These are phyloP conservation scores for Penicillium goetzii DNA, from an alignment of 495 filamentous ascomycete genomes.

Conservation along the genomic window DNA sequence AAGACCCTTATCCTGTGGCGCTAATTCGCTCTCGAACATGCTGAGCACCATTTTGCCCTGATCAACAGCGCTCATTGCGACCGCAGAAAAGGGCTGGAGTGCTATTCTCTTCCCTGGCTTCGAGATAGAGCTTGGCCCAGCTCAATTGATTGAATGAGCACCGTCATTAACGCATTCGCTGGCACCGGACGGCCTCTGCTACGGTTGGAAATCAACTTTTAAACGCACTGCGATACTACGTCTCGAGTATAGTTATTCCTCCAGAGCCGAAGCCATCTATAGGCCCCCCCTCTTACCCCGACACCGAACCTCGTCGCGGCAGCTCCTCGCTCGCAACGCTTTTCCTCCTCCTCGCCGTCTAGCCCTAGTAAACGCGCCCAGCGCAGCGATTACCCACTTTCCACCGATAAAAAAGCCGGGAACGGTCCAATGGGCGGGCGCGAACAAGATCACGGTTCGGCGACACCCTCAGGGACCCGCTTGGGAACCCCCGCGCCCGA, in stretches of 20 bases:
- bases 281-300: slow-evolving; percentile 28
- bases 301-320: slow-evolving; percentile 12
- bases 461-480: slow-evolving; percentile 29
- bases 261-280: slow-evolving; percentile 3
- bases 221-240: too few relatives aligned
- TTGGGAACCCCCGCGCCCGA: slow-evolving; percentile 32
- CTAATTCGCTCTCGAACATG: slow-evolving; percentile 20
- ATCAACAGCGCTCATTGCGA: slow-evolving; percentile 18
- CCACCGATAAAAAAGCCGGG: slow-evolving; percentile 27
- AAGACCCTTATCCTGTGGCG: slow-evolving; percentile 4
- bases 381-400: slow-evolving; percentile 29
- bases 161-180: slow-evolving; percentile 1
- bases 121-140: background rate
- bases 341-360: slow-evolving; percentile 22
- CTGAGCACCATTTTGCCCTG: slow-evolving; percentile 10
- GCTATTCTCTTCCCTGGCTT: background rate
- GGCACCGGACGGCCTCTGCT: background rate
- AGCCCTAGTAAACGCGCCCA: slow-evolving; percentile 21
- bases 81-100: slow-evolving; percentile 6
- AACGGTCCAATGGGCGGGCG: slow-evolving; percentile 29
- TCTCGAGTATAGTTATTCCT: background rate
- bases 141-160: slow-evolving; percentile 11
- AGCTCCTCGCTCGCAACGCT: slow-evolving; percentile 13
- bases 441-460: slow-evolving; percentile 20
- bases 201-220: background rate